Evolutionary conservation across 1,284 basidiomycete genomes (phyloP), one percentile per base, ranked within the genome.

Genomic region (Veloboletus limbatus): DNA sequence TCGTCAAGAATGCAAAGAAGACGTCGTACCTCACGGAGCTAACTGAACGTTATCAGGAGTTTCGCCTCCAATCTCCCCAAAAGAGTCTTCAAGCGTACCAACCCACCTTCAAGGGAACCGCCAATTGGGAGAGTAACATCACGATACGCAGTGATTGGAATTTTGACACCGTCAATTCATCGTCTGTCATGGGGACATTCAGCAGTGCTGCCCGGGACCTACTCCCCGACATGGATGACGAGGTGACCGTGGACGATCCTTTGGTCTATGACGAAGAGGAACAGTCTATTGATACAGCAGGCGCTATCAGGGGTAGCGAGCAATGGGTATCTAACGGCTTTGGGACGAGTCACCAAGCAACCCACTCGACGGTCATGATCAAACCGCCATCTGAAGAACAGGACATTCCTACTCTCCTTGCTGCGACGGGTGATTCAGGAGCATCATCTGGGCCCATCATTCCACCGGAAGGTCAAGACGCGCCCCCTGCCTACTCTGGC

Each of bases 61-160:
- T 78, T 59, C 77, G 81, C 3, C 63, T 73, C 8, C 76, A 77
- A 22, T 75, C 78, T 8, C 82, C 84, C 10, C 71, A 70, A 31
- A 82, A 82, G 55, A 72, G 66, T 16, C 66, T 71, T 43, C 73
- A 74, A 51, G 68, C 72, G 52, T 76, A 77, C 57, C 77, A 80
- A 54, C 71, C 79, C 11, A 78, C 81, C 4, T 61, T 81, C 34
- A 72, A 75, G 44, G 78, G 77, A 51, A 78, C 72, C 40, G 65
- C 72, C 43, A 73, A 76, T 32, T 88, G 85, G 85, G 86, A 88
- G 51, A 67, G 65, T 35, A 79, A 76, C 49, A 77, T 75, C 27
- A 91, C 90, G 3, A 76, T 95, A 64, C 80, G 81, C 59, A 92
- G 88, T 60, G 92, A 94, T 53, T 97, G 94, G 95, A 92, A 92